A percentile compares a stretch with the other conserved stretches of the same genome.
These are phyloP conservation scores for Cercospora citrullina DNA, from an alignment of 2,329 filamentous ascomycete genomes.

Conservation along the genomic window DNA sequence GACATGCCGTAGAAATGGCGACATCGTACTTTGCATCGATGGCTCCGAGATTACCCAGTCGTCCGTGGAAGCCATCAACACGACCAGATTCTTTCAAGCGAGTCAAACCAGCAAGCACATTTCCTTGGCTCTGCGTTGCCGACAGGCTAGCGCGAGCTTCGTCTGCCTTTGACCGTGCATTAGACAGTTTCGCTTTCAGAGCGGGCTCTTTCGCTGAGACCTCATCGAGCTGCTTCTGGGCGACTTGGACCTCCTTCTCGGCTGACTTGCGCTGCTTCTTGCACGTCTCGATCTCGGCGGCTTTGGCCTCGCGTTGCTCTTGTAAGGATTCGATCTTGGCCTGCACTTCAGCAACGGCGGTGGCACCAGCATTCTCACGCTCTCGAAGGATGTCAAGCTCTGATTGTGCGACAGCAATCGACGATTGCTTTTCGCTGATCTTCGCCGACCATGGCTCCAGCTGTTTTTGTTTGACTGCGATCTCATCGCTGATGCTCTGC, in stretches of 20 bases:
- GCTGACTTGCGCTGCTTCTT: slow-evolving; percentile 70
- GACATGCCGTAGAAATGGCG: slow-evolving; percentile 96
- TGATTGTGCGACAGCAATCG: slow-evolving; percentile 90
- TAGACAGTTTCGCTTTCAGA: slow-evolving; percentile 80
- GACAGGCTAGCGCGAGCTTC: slow-evolving; percentile 89
- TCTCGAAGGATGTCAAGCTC: slow-evolving; percentile 90
- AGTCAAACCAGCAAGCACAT: slow-evolving; percentile 84
- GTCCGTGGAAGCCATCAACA: slow-evolving; percentile 94
- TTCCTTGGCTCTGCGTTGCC: slow-evolving; percentile 83
- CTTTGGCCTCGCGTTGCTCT: slow-evolving; percentile 68
- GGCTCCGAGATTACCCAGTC: slow-evolving; percentile 87
- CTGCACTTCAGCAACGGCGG: slow-evolving; percentile 79
- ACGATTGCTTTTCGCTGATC: slow-evolving; percentile 93
- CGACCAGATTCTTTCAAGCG: slow-evolving; percentile 92
- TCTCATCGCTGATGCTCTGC: slow-evolving; percentile 88
- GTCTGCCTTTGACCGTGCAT: slow-evolving; percentile 89
- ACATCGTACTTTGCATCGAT: slow-evolving; percentile 95
- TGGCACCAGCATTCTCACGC: slow-evolving; percentile 81
- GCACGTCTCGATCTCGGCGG: slow-evolving; percentile 72
- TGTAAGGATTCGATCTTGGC: slow-evolving; percentile 74
- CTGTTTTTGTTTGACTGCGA: slow-evolving; percentile 86
- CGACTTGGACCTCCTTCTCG: slow-evolving; percentile 70
- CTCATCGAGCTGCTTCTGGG: slow-evolving; percentile 71
- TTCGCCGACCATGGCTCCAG: slow-evolving; percentile 96
- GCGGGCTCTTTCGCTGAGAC: slow-evolving; percentile 77